Percentiles rank a stretch among this genome's conserved stretches.
phyloP scores from a whole-genome alignment of 768 basidiomycete species.

The Candolleomyces aberdarensis region DNA sequence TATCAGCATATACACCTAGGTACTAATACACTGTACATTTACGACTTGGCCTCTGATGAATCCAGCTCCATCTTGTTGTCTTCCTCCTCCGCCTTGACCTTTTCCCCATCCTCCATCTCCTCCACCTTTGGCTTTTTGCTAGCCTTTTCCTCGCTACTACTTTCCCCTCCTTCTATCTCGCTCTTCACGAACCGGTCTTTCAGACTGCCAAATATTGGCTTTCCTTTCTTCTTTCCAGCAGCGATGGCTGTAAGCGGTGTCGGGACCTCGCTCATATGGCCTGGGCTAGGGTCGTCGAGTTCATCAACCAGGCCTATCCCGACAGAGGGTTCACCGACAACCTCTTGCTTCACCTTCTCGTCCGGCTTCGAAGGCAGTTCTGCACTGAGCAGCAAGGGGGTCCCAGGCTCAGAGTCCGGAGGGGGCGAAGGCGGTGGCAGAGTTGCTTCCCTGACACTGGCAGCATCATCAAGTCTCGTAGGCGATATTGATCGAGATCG shows the following conservation, averaged over 20 bases:
- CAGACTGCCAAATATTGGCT: conserved; percentile 3
- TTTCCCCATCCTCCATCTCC: not conserved
- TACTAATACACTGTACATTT: not conserved
- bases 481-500: conserved; percentile 23
- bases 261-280: conserved; percentile 81
- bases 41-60: not conserved
- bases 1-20: not conserved
- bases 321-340: conserved; percentile 29
- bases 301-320: conserved; percentile 81
- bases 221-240: not conserved
- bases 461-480: not conserved
- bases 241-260: conserved; percentile 26
- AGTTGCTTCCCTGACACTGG: not conserved
- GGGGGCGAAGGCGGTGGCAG: not conserved
- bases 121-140: not conserved
- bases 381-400: not conserved
- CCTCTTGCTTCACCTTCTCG: conserved; percentile 30
- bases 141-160: not conserved
- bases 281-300: conserved; percentile 79
- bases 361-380: not conserved
- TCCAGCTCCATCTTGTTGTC: not conserved
- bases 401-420: not conserved
- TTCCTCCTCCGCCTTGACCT: not conserved
- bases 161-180: not conserved
- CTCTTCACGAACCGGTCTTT: conserved; percentile 7